Base-by-base conservation (phyloP, 1,139 yeast genomes). In the Candida freyschussii region DNA sequence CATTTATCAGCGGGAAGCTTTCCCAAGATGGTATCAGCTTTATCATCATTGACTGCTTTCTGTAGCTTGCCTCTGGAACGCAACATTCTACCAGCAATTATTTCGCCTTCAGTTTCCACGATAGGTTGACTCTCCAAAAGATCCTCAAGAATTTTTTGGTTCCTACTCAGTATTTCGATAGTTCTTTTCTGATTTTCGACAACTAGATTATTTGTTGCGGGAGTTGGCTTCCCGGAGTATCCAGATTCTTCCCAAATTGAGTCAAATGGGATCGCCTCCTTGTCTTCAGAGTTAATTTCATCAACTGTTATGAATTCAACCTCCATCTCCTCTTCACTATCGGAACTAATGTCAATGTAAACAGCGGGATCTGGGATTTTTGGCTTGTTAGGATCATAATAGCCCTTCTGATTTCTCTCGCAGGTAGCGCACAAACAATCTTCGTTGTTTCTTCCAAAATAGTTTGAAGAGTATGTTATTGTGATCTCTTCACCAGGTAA, bases 351-450 rank as follows among this genome's bases (percentile, higher is more conserved):
- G 14, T 40, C 42, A 11, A 36, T 37, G 7, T 35, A 13, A 4
- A 23, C 13, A 4, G 34, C 41, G 22, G 27, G 30, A 9, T 29
- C 30, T 5, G 45, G 41, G 4, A 36, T 32, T 6, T 26, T 32
- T 12, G 17, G 29, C 17, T 19, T 22, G 7, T 17, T 17, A 17
- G 21, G 31, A 11, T 29, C 26, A 45, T 17, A 50, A 18, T 37
- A 37, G 21, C 61, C 62, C 7, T 30, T 30, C 2, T 40, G 32
- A 17, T 48, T 44, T 31, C 57, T 55, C 39, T 67, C 72, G 45
- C 74, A 68, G 1, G 67, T 53, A 2, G 63, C 60, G 43, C 74
- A 68, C 23, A 65, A 41, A 40, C 74, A 69, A 34, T 67, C 69
- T 11, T 54, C 41, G 39, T 68, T 68, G 13, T 48, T 34, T 21